phyloP scores from a whole-genome alignment of 176 grass and related monocot genomes.

The Oryza brachyantha region DNA sequence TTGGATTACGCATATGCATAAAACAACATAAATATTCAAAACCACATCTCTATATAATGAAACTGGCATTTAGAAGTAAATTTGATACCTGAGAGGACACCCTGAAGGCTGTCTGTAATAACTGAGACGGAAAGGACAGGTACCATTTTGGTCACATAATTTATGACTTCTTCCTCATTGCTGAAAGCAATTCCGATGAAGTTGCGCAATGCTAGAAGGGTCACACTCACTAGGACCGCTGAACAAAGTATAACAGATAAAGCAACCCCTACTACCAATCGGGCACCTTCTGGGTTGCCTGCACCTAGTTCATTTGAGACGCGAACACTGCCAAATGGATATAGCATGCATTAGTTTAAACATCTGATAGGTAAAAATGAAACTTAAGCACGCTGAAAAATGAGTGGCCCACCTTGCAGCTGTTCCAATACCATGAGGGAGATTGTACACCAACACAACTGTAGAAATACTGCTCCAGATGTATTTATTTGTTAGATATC shows the following conservation, averaged over 20 bases:
- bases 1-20: background rate
- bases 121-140: conserved; percentile 50
- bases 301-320: conserved; percentile 76
- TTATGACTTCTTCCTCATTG: conserved; percentile 54
- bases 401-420: conserved; percentile 45
- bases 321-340: conserved; percentile 33
- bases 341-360: background rate
- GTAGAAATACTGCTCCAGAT: conserved; percentile 49
- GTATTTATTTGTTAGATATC: background rate
- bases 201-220: conserved; percentile 35
- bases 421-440: conserved; percentile 60
- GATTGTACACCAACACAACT: conserved; percentile 38
- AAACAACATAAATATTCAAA: background rate
- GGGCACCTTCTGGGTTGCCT: conserved; percentile 47
- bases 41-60: background rate
- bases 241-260: conserved; percentile 37
- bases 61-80: background rate
- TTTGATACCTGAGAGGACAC: conserved; percentile 57
- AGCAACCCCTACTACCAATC: conserved; percentile 36
- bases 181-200: conserved; percentile 60
- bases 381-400: background rate
- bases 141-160: conserved; percentile 55
- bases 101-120: conserved; percentile 53
- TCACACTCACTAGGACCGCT: conserved; percentile 34
- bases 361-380: background rate